Evolutionary conservation across 176 grass and related monocot species (phyloP).

Genomic region (Aegilops sharonensis): DNA sequence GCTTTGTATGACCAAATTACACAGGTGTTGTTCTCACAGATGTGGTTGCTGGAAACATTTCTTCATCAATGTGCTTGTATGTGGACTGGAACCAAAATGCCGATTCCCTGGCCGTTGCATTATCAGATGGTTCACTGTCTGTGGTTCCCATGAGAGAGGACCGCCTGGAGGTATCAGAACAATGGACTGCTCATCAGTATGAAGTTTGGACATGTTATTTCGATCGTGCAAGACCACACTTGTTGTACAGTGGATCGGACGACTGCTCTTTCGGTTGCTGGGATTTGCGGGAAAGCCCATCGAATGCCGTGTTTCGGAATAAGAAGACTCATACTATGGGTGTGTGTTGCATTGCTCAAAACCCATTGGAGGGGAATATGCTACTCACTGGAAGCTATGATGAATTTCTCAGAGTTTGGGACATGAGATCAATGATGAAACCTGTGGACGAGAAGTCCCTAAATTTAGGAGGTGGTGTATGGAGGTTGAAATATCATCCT

Average conservation of each 20-base stretch:
- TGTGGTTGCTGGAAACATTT: conserved; percentile 49
- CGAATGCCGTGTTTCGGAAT: conserved; percentile 54
- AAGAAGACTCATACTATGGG: conserved; percentile 82
- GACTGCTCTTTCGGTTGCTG: conserved; percentile 92
- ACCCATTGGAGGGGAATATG: conserved; percentile 52
- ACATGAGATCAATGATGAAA: conserved; percentile 72
- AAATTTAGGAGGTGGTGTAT: conserved; percentile 89
- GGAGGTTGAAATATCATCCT: conserved; percentile 93
- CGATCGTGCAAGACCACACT: conserved; percentile 54
- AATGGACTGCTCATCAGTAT: conserved; percentile 80
- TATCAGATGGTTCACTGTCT: conserved; percentile 85
- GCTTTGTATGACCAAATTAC: conserved; percentile 17
- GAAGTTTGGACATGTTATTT: conserved; percentile 91
- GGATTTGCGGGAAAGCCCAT: conserved; percentile 68
- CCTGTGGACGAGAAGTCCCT: conserved; percentile 67
- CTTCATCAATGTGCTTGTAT: conserved; percentile 89
- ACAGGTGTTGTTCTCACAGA: conserved; percentile 57
- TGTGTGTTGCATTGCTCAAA: conserved; percentile 80
- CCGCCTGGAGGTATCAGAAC: conserved; percentile 58
- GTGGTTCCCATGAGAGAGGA: conserved; percentile 62
- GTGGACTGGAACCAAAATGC: conserved; percentile 65
- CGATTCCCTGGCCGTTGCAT: conserved; percentile 56
- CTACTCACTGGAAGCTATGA: conserved; percentile 94
- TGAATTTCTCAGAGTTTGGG: conserved; percentile 92
- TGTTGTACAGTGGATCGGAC: conserved; percentile 82